Evolutionary conservation across 495 filamentous ascomycete genomes (phyloP), one percentile per base, ranked within the genome.

Genomic region (Podospora bellae-mahoneyi): DNA sequence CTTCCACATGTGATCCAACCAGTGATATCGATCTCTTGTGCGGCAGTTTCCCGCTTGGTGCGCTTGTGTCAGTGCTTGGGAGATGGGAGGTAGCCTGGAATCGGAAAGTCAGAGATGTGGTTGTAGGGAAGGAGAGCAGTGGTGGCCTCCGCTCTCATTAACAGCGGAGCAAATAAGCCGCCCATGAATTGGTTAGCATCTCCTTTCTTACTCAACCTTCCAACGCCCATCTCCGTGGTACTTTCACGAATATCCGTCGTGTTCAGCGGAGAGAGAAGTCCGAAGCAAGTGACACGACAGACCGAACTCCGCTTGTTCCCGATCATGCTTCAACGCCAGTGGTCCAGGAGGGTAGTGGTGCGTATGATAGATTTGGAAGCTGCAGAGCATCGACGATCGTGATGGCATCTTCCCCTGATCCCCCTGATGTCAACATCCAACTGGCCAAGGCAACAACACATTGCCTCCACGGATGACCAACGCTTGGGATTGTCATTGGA

Each of bases 351-450:
- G 30, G 1, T 7, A 32, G 30, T 32, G 30, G 7, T 32, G 30
- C 30, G 7, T 7, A 32, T 32, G 30, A 7, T 7, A 32, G 7
- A 61, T 61, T 61, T 5, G 59, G 60, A 62, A 62, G 19, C 30
- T 62, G 54, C 54, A 57, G 20, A 57, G 16, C 54, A 59, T 59
- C 56, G 56, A 59, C 56, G 56, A 59, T 59, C 19, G 19, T 9
- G 56, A 18, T 48, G 39, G 39, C 15, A 48, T 48, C 39, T 16
- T 48, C 39, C 39, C 39, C 39, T 48, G 39, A 48, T 48, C 2
- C 39, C 9, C 39, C 9, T 13, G 39, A 48, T 48, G 39, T 48
- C 39, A 48, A 48, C 39, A 48, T 16, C 13, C 39, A 48, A 48
- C 39, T 0, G 39, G 39, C 39, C 39, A 48, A 48, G 39, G 39